Conservation (phyloP, 257 asterid genomes). For the Verbascum thapsus region DNA sequence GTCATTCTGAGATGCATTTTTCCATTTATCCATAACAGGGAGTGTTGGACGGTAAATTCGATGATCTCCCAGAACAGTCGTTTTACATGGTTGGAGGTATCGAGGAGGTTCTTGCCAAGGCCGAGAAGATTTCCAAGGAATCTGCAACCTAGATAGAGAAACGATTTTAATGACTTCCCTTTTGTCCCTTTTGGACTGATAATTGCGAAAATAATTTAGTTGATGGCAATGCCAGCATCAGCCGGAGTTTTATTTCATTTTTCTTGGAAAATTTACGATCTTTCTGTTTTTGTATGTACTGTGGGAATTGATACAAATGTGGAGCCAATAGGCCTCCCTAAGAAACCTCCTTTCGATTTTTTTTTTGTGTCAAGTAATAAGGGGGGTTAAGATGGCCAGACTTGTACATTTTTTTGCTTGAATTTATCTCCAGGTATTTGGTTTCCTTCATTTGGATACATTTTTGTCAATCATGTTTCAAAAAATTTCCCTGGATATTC, state of each 20-base stretch:
- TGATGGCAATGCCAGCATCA: constrained; percentile 38
- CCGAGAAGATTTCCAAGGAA: constrained; percentile 71
- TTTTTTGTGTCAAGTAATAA: constrained; percentile 40
- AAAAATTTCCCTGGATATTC: too few relatives aligned
- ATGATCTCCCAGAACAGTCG: constrained; percentile 83
- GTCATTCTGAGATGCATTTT: neutral
- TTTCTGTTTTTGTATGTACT: constrained; percentile 29
- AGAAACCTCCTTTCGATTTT: constrained; percentile 43
- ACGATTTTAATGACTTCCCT: constrained; percentile 15
- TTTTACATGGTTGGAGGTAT: constrained; percentile 98
- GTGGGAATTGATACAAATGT: constrained; percentile 40
- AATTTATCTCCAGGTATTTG: constrained; percentile 1
- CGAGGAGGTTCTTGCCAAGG: constrained; percentile 75
- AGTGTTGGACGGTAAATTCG: constrained; percentile 86
- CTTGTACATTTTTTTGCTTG: constrained; percentile 47
- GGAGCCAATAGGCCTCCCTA: constrained; percentile 42
- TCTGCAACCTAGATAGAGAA: constrained; percentile 49
- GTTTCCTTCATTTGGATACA: neutral
- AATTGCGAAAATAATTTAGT: constrained; percentile 59
- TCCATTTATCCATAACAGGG: constrained; percentile 49
- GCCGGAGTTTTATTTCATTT: constrained; percentile 34
- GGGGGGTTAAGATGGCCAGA: constrained; percentile 30
- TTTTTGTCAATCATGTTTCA: too few relatives aligned
- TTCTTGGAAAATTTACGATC: constrained; percentile 28
- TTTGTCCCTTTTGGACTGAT: constrained; percentile 33